Evolutionary conservation across 805 yeast genomes (phyloP).

Genomic region (Teunomyces pallodes): DNA sequence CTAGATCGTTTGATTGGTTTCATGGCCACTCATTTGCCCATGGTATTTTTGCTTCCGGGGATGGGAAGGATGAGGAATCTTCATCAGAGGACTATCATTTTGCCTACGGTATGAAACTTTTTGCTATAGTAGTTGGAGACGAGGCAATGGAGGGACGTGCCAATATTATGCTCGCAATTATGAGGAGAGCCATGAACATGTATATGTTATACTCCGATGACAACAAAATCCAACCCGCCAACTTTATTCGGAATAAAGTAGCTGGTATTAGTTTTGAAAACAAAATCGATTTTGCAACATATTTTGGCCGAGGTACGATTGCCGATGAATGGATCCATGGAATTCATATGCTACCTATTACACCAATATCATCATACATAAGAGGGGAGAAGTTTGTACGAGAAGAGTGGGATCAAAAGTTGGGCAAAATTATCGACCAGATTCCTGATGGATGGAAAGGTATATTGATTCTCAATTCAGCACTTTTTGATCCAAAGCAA

Average conservation of each 20-base stretch:
- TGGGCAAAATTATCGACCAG: slow-evolving; percentile 42
- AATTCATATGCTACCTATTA: slow-evolving; percentile 74
- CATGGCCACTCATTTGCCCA: slow-evolving; percentile 80
- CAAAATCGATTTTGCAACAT: slow-evolving; percentile 70
- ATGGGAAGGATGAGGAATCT: slow-evolving; percentile 76
- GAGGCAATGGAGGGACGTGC: slow-evolving; percentile 51
- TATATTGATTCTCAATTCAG: slow-evolving; percentile 67
- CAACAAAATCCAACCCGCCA: slow-evolving; percentile 54
- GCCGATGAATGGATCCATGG: slow-evolving; percentile 69
- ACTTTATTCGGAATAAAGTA: slow-evolving; percentile 60
- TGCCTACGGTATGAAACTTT: slow-evolving; percentile 63
- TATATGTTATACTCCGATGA: slow-evolving; percentile 55
- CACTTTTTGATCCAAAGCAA: slow-evolving; percentile 63
- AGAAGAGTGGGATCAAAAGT: slow-evolving; percentile 62
- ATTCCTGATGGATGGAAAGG: slow-evolving; percentile 74
- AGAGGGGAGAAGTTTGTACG: slow-evolving; percentile 52
- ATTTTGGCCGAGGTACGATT: slow-evolving; percentile 63
- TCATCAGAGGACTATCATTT: slow-evolving; percentile 74
- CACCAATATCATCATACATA: slow-evolving; percentile 63
- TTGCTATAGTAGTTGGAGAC: slow-evolving; percentile 58
- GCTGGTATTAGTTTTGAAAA: slow-evolving; percentile 75
- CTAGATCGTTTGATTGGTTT: slow-evolving; percentile 70
- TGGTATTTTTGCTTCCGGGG: slow-evolving; percentile 67
- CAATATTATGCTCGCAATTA: slow-evolving; percentile 58
- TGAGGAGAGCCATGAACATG: slow-evolving; percentile 51